Conservation (phyloP, 2,329 filamentous ascomycete genomes). For the Botrytis pseudocinerea region DNA sequence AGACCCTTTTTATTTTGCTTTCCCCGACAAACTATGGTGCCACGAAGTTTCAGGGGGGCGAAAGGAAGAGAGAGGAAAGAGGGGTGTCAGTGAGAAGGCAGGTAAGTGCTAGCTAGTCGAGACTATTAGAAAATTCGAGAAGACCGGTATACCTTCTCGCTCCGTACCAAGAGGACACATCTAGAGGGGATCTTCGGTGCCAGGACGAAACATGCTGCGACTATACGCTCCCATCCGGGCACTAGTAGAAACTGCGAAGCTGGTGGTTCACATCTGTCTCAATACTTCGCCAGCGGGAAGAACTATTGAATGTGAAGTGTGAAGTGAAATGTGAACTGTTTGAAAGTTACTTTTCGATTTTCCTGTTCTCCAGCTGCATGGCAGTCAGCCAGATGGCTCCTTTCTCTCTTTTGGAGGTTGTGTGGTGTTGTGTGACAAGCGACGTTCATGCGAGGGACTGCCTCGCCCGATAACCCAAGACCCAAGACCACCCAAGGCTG, state of each 20-base stretch:
- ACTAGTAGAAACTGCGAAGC: background rate
- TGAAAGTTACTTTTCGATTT: background rate
- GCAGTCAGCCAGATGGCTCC: no score
- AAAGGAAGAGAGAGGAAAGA: background rate
- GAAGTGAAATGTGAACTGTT: background rate
- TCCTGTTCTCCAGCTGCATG: no score
- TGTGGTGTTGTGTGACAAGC: background rate
- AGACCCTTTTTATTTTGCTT: conserved; percentile 6
- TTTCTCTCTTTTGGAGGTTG: background rate
- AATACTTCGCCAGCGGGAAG: background rate
- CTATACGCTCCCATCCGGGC: background rate
- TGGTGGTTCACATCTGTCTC: background rate
- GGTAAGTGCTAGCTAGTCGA: background rate
- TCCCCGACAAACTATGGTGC: background rate
- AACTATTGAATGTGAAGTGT: background rate
- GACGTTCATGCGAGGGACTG: conserved; percentile 4
- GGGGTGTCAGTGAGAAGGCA: background rate
- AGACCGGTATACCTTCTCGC: background rate
- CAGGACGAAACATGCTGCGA: background rate
- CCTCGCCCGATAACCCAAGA: no score
- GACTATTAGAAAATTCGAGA: background rate
- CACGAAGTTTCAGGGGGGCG: conserved; percentile 8
- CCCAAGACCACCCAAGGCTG: background rate
- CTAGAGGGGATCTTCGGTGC: background rate
- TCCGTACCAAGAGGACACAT: background rate